These are phyloP conservation scores for Peronosclerospora sorghi DNA, from an alignment of 352 stramenopile species.

Conservation along the genomic window DNA sequence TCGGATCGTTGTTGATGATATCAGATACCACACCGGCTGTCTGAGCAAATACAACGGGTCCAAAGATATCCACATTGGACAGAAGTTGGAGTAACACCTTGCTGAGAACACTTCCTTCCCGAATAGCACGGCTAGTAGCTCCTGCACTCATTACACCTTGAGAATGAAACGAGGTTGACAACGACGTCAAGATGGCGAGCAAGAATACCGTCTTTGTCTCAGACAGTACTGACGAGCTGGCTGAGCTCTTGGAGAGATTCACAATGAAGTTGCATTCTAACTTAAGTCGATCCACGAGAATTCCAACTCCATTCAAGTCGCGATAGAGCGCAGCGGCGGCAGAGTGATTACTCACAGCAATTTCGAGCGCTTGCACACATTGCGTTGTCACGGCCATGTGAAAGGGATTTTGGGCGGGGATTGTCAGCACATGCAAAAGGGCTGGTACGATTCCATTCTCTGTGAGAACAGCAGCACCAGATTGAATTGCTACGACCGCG, in stretches of 20 bases:
- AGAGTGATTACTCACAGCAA: constrained; percentile 65
- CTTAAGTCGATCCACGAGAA: constrained; percentile 70
- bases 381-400: constrained; percentile 67
- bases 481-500: constrained; percentile 64
- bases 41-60: constrained; percentile 88
- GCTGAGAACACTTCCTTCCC: constrained; percentile 78
- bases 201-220: constrained; percentile 61
- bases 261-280: constrained; percentile 34
- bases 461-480: constrained; percentile 61
- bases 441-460: constrained; percentile 78
- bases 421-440: constrained; percentile 65
- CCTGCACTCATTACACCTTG: constrained; percentile 83
- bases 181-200: constrained; percentile 54
- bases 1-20: constrained; percentile 96
- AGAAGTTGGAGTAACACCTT: constrained; percentile 86
- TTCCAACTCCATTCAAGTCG: constrained; percentile 77
- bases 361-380: constrained; percentile 74
- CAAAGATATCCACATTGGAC: constrained; percentile 85
- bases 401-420: constrained; percentile 39
- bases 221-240: constrained; percentile 9
- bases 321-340: constrained; percentile 61
- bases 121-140: constrained; percentile 77
- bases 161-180: constrained; percentile 81
- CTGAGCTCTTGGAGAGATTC: constrained; percentile 2
- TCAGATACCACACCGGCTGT: constrained; percentile 88